Evolutionary conservation across 768 basidiomycete genomes (phyloP), one percentile per base, ranked within the genome.

Genomic region (Bullera alba): DNA sequence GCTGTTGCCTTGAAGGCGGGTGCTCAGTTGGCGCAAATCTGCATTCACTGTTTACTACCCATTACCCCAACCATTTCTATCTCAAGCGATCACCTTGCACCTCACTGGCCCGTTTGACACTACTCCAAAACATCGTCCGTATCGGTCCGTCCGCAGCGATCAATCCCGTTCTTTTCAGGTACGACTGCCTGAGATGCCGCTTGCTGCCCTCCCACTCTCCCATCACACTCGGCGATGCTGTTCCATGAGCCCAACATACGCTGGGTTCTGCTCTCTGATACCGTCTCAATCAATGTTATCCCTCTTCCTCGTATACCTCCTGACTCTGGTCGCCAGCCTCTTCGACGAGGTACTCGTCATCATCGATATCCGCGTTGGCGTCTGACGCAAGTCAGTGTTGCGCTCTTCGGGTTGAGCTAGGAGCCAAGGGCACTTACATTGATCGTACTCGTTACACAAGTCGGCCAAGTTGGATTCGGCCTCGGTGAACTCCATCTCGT

Each of bases 401-500:
- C n/a, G n/a, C n/a, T n/a, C n/a, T n/a, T 44, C 22, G 19, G 26
- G 14, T 28, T 5, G 12, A 12, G 14, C 21, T 22, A 8, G 27
- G 21, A 27, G 42, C 15, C 15, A 41, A 21, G 42, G 26, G 16
- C 4, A 58, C 60, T 50, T 37, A 62, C 60, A 67, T 47, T 65
- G 63, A 36, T 68, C 66, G 47, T 68, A 68, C 49, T 68, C 66
- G 48, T 53, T 58, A 46, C 59, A 58, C 46, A 68, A 44, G 42
- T 68, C 67, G 8, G 61, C 55, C 50, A 69, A 51, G 53, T 69
- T 65, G 28, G 57, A 51, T 39, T 69, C 67, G 30, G 67, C 67
- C 37, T 69, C 67, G 22, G 57, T 62, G 54, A 69, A 69, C 42
- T 69, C 67, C 56, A 63, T 56, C 54, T 64, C 61, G 50, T 63